Evolutionary conservation across 2,329 filamentous ascomycete species (phyloP).

Genomic region (Hypoxylon sp.): DNA sequence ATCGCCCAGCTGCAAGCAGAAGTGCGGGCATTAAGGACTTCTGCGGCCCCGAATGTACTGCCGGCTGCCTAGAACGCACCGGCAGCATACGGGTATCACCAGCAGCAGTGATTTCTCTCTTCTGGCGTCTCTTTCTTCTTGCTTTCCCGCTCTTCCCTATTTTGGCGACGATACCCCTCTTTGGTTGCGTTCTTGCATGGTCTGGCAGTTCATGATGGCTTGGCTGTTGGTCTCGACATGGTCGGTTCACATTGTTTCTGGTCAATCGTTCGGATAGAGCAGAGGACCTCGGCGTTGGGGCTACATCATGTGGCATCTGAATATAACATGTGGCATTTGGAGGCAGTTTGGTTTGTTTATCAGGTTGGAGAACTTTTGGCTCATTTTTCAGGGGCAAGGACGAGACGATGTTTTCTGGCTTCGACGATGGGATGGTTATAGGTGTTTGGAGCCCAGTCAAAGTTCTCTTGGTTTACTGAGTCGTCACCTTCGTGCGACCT

Average conservation of each 20-base stretch:
- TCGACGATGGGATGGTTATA: neutral
- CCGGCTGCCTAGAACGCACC: conserved; percentile 3
- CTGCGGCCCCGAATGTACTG: neutral
- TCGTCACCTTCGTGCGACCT: neutral
- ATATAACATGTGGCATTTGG: neutral
- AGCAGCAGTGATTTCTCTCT: neutral
- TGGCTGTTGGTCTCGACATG: neutral
- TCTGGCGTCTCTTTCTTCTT: neutral
- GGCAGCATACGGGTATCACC: neutral
- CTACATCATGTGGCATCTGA: neutral
- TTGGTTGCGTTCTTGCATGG: conserved; percentile 16
- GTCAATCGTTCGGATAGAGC: neutral
- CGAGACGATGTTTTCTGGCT: neutral
- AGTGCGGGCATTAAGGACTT: neutral
- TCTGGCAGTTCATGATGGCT: conserved; percentile 3
- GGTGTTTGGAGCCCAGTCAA: neutral
- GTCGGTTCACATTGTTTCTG: neutral
- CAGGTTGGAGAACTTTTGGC: neutral
- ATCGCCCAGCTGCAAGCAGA: conserved; percentile 3
- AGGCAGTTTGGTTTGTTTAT: neutral
- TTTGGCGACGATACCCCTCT: conserved; percentile 21
- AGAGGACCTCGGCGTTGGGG: neutral
- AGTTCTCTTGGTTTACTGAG: neutral
- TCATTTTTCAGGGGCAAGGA: neutral
- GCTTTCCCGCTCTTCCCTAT: neutral